These are phyloP conservation scores for slime mould (Dictyostelium discoideum) DNA, from an alignment of 78 protist genomes.

Conservation along the genomic window dicty_2.7 NC_007088.5:3091001-3091500, in stretches of 20 bases:
- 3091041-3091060: background rate
- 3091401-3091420: too few relatives aligned
- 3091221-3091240: background rate
- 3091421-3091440: background rate
- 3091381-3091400: too few relatives aligned
- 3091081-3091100: slow-evolving; percentile 80
- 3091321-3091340: background rate
- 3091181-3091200: slow-evolving; percentile 22
- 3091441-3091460: background rate
- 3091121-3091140: slow-evolving; percentile 73
- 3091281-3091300: background rate
- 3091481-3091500: background rate
- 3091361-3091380: background rate
- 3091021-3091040: background rate
- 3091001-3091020: background rate
- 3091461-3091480: background rate
- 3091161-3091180: slow-evolving; percentile 7
- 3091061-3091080: slow-evolving; percentile 83
- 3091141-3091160: slow-evolving; percentile 64
- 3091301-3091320: background rate
- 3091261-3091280: background rate
- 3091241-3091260: background rate
- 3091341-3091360: too few relatives aligned
- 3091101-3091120: slow-evolving; percentile 3
- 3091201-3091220: slow-evolving; percentile 32